Evolutionary conservation across 768 basidiomycete genomes (phyloP), one percentile per base, ranked within the genome.

Genomic region (Pisolithus sp.): DNA sequence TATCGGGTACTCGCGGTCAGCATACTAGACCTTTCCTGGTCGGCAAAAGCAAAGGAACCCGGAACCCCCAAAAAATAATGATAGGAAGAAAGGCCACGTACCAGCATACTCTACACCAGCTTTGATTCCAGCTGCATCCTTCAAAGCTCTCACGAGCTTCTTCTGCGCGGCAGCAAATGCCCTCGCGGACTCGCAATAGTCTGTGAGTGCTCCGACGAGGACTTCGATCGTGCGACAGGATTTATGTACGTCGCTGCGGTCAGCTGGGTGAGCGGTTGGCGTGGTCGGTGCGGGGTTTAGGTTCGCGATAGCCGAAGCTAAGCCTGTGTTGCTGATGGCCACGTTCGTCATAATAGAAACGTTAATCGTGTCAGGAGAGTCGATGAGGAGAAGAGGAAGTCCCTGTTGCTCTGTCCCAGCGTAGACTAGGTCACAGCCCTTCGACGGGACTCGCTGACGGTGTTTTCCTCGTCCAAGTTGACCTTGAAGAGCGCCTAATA

Each of bases 161-260:
- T 85, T 89, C 75, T 90, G 84, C 31, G 87, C 65, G 2, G 73
- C 57, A 7, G 80, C 81, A 10, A 86, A 72, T 4, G 81, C 79
- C 30, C 72, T 75, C 5, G 79, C 79, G 7, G 85, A 82, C 57
- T 91, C 85, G 61, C 80, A 85, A 60, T 90, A 91, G 65, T 89
- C 85, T 59, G 79, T 82, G 52, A 91, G 73, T 44, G 81, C 68
- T 55, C 73, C 76, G 52, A 87, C 76, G 28, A 90, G 76, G 10
- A 73, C 71, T 57, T 91, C 88, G 50, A 90, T 72, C 3, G 85
- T 75, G 63, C 83, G 85, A 75, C 89, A 89, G 6, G 85, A 81
- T 66, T 84, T 90, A 74, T 90, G 89, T 13, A 91, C 76, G 55
- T 90, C 87, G 17, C 71, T 63, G 20, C 86, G 78, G 50, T 89